These are phyloP conservation scores for Mycena kentingensis DNA, from an alignment of 768 basidiomycete species.

Conservation along the genomic window DNA sequence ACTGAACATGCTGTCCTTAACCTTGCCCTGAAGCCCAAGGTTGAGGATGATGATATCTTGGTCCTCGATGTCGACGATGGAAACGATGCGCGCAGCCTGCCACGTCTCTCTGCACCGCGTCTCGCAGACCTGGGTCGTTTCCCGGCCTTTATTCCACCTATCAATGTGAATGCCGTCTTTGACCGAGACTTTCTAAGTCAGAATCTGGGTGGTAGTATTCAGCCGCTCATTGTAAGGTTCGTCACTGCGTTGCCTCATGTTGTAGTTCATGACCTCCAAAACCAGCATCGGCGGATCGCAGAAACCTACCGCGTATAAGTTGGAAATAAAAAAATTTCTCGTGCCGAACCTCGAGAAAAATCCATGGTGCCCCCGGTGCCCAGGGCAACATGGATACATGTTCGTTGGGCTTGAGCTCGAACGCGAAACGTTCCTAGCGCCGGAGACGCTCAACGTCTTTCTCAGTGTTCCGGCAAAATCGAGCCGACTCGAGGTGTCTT, in stretches of 20 bases:
- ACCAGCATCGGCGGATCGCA: conserved; percentile 30
- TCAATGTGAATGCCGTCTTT: conserved; percentile 33
- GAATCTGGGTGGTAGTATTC: conserved; percentile 41
- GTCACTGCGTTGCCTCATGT: conserved; percentile 24
- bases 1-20: too few species aligned
- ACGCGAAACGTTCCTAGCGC: conserved; percentile 39
- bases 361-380: conserved; percentile 52
- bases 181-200: conserved; percentile 40
- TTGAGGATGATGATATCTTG: conserved; percentile 1
- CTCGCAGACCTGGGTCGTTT: conserved; percentile 26
- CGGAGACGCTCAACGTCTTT: conserved; percentile 48
- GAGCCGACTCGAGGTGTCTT: conserved; percentile 39
- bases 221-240: conserved; percentile 40
- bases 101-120: conserved; percentile 24
- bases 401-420: conserved; percentile 56
- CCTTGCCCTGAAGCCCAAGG: conserved; percentile 21
- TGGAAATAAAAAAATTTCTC: conserved; percentile 42
- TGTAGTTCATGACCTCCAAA: not conserved
- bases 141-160: conserved; percentile 28
- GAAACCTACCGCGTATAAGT: conserved; percentile 33
- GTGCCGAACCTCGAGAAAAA: conserved; percentile 55
- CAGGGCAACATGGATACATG: conserved; percentile 57
- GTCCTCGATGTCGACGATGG: conserved; percentile 10
- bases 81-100: too few species aligned
- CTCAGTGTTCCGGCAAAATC: conserved; percentile 36